A percentile compares a stretch with the other conserved stretches of the same genome.
These are phyloP conservation scores for Phytophthora pseudosyringae DNA, from an alignment of 352 stramenopile species.

Conservation along the genomic window DNA sequence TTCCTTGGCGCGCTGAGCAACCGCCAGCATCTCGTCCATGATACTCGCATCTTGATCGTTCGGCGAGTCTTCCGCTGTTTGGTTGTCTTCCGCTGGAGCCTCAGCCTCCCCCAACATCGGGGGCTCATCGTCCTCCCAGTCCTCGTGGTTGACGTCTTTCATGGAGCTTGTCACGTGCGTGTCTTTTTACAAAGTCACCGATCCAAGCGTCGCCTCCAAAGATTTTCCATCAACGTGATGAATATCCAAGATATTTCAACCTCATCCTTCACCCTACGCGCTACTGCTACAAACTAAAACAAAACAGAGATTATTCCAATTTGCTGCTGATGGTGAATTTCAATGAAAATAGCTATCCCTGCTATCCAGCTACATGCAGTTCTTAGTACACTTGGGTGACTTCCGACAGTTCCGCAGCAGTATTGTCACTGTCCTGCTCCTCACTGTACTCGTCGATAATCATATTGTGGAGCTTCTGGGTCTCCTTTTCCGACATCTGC, in stretches of 20 bases:
- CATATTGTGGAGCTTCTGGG: constrained; percentile 68
- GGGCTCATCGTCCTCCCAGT: constrained; percentile 53
- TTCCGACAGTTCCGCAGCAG: constrained; percentile 47
- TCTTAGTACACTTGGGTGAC: constrained; percentile 85
- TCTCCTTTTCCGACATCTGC: constrained; percentile 84
- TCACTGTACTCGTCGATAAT: constrained; percentile 66
- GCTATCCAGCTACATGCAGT: no score
- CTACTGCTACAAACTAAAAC: no score
- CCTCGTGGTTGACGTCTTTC: constrained; percentile 11
- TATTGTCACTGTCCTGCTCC: constrained; percentile 33
- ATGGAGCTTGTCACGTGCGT: constrained; percentile 13
- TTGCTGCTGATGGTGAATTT: no score
- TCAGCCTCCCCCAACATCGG: constrained; percentile 45
- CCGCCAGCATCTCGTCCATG: constrained; percentile 81
- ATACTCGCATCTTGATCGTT: constrained; percentile 42
- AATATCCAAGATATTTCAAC: no score
- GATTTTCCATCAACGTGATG: constrained; percentile 6
- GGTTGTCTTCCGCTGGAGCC: constrained; percentile 36
- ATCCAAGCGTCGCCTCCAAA: constrained; percentile 25
- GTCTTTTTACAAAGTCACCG: constrained; percentile 18
- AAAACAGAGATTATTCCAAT: no score
- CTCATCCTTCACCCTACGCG: no score
- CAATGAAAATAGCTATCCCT: no score
- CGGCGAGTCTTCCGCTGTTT: constrained; percentile 18
- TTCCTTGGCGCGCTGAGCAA: constrained; percentile 60